These are phyloP conservation scores for Pneumocystis sp. DNA, from an alignment of 1,139 yeast genomes.

Conservation along the genomic window DNA sequence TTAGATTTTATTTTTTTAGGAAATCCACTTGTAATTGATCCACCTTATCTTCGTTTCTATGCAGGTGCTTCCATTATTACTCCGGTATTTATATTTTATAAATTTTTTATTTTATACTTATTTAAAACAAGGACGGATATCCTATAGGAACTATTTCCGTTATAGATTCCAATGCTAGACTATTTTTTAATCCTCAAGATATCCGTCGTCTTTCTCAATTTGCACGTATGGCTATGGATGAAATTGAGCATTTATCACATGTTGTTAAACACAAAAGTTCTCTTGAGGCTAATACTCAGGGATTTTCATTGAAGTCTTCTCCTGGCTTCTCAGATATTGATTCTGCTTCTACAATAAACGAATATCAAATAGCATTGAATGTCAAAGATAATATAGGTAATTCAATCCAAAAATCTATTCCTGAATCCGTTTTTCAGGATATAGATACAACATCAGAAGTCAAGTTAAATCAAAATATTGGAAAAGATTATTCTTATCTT, in stretches of 20 bases:
- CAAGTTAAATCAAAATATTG: not conserved
- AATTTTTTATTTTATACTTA: not conserved
- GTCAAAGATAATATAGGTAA: not conserved
- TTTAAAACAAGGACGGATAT: constrained; percentile 8
- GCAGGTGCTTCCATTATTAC: constrained; percentile 16
- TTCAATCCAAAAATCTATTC: not conserved
- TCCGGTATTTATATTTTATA: not conserved
- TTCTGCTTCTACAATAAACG: not conserved
- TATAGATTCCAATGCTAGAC: constrained; percentile 12
- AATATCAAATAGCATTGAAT: not conserved
- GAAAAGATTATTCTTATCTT: not conserved
- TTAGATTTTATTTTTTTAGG: not conserved
- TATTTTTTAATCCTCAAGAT: constrained; percentile 7
- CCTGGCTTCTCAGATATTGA: not conserved
- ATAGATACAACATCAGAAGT: not conserved
- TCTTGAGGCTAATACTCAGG: not conserved
- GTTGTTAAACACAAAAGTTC: constrained; percentile 5
- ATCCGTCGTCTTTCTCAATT: constrained; percentile 11
- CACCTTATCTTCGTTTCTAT: constrained; percentile 14
- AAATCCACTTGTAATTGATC: constrained; percentile 13
- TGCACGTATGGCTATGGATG: constrained; percentile 12
- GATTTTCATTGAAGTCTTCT: not conserved
- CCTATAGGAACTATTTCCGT: constrained; percentile 15
- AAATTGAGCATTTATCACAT: constrained; percentile 7
- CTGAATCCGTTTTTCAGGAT: not conserved